These are phyloP conservation scores for Candida montana DNA, from an alignment of 805 yeast species.

Conservation along the genomic window DNA sequence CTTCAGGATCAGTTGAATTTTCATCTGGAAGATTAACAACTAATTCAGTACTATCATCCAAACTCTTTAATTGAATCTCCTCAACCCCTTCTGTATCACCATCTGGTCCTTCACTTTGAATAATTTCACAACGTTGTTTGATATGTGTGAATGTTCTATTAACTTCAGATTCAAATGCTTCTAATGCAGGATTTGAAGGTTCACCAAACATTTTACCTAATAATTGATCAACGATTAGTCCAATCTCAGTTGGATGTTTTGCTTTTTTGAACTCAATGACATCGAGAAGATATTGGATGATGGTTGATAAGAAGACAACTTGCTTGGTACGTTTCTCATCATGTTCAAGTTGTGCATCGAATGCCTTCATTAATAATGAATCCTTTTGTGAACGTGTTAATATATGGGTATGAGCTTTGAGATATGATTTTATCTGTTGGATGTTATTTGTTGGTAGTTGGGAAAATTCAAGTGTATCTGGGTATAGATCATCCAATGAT, in stretches of 20 bases:
- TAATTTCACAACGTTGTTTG: conserved; percentile 62
- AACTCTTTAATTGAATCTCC: conserved; percentile 79
- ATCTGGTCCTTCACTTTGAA: conserved; percentile 45
- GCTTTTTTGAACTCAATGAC: conserved; percentile 33
- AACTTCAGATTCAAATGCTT: conserved; percentile 70
- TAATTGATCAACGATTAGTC: conserved; percentile 55
- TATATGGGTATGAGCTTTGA: conserved; percentile 55
- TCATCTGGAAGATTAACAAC: conserved; percentile 64
- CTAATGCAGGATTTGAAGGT: conserved; percentile 51
- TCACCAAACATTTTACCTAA: conserved; percentile 50
- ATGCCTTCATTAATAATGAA: conserved; percentile 87
- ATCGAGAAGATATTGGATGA: conserved; percentile 64
- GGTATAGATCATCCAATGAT: conserved; percentile 11
- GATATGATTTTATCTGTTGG: conserved; percentile 43
- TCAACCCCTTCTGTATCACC: conserved; percentile 47
- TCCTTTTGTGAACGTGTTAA: conserved; percentile 84
- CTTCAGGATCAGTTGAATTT: conserved; percentile 40
- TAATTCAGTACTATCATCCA: conserved; percentile 78
- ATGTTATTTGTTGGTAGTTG: conserved; percentile 46
- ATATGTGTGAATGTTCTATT: conserved; percentile 72
- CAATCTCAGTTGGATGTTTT: conserved; percentile 29
- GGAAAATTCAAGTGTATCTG: conserved; percentile 42
- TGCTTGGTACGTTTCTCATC: conserved; percentile 50
- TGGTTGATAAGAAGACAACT: conserved; percentile 72
- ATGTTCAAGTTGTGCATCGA: conserved; percentile 70